phyloP scores from a whole-genome alignment of 83 land plant genomes.

The Picea abies region DNA sequence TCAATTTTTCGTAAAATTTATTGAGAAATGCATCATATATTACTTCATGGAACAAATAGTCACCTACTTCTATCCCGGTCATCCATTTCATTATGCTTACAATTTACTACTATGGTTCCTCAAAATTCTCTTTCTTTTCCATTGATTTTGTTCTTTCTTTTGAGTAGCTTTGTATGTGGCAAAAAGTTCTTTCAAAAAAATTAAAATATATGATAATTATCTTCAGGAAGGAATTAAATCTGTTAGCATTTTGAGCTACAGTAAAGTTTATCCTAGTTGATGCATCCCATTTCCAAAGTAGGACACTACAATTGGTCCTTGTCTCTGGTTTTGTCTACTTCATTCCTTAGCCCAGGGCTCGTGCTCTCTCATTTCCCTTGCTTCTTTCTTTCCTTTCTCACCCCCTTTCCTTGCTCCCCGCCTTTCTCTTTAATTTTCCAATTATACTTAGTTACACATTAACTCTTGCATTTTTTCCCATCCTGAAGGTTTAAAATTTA shows the following conservation, averaged over 20 bases:
- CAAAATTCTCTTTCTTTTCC: background rate
- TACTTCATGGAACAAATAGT: no score
- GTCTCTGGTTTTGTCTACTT: background rate
- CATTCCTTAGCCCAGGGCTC: background rate
- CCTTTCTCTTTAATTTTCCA: no score
- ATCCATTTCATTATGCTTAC: background rate
- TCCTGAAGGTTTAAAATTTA: no score
- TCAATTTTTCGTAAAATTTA: background rate
- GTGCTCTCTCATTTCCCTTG: background rate
- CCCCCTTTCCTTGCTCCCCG: no score
- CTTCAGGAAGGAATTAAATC: background rate
- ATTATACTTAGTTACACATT: no score
- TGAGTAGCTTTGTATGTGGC: background rate
- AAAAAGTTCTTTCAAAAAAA: background rate
- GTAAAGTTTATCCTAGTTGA: background rate
- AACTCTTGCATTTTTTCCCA: no score
- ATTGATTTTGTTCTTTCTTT: background rate
- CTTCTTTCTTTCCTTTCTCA: background rate
- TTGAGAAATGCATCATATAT: no score
- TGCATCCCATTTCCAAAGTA: background rate
- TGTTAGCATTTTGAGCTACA: background rate
- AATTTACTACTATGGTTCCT: background rate
- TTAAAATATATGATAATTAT: background rate
- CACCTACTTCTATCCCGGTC: background rate
- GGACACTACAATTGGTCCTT: background rate